These are phyloP conservation scores for Nemania sp. DNA, from an alignment of 2,329 filamentous ascomycete species.

Conservation along the genomic window DNA sequence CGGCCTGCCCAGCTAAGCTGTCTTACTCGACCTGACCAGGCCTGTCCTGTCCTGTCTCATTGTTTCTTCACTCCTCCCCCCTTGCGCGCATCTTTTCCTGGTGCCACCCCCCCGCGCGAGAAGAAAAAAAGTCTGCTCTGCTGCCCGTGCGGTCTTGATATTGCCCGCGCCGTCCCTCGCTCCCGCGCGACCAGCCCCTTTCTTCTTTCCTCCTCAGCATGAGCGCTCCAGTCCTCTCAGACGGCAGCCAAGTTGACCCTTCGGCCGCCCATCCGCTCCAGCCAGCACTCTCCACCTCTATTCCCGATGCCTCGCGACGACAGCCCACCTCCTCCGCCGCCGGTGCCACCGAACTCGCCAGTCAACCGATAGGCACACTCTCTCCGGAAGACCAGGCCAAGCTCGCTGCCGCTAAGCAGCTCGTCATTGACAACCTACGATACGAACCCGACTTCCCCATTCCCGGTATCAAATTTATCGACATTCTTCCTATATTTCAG, in stretches of 20 bases:
- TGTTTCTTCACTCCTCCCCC: conserved; percentile 34
- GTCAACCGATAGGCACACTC: conserved; percentile 62
- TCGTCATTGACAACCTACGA: conserved; percentile 72
- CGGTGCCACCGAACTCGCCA: conserved; percentile 66
- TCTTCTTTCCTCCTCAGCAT: conserved; percentile 42
- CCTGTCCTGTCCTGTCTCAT: conserved; percentile 37
- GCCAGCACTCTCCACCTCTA: conserved; percentile 37
- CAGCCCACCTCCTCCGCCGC: conserved; percentile 64
- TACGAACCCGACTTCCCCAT: conserved; percentile 91
- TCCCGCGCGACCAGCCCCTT: conserved; percentile 34
- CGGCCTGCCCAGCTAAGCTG: conserved; percentile 25
- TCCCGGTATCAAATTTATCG: conserved; percentile 92
- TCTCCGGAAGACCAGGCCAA: conserved; percentile 36
- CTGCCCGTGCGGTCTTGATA: conserved; percentile 36
- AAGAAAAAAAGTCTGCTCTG: conserved; percentile 33
- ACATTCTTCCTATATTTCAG: conserved; percentile 95
- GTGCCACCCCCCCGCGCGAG: conserved; percentile 42
- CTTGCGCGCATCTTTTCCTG: conserved; percentile 33
- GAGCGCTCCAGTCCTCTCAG: conserved; percentile 41
- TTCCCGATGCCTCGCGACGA: conserved; percentile 64
- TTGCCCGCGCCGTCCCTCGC: conserved; percentile 35
- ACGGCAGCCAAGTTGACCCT: conserved; percentile 42
- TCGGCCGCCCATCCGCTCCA: conserved; percentile 42
- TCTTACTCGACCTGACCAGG: conserved; percentile 37
- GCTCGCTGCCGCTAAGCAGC: conserved; percentile 38